Evolutionary conservation across 2,329 filamentous ascomycete genomes (phyloP), one percentile per base, ranked within the genome.

Genomic region (Fusarium humuli): DNA sequence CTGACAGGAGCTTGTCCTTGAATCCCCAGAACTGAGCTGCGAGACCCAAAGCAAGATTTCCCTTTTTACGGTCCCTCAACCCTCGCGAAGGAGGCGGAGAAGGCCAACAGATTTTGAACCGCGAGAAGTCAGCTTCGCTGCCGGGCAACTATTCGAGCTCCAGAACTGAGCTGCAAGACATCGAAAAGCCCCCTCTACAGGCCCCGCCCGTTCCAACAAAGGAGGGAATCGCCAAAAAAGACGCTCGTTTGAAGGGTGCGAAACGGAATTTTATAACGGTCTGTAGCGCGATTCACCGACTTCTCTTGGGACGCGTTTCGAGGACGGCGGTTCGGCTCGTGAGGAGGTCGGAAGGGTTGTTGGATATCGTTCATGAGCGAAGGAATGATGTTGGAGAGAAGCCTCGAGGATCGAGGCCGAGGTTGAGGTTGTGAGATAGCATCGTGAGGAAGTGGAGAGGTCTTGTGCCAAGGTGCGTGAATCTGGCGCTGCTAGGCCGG

Each of bases 21-120:
- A 4, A 32, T 30, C 63, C 50, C 63, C 63, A 63, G 63, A 54
- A 30, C 61, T 58, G 27, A 63, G 53, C 63, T 63, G 63, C 53
- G 29, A 59, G 59, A 50, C 48, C 47, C 49, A 63, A 0, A 29
- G 22, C 32, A 29, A 29, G n/a, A 37, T 16, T 12, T 55, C 37
- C 45, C 55, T 47, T 57, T 57, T 56, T 7, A 58, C 54, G 20
- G 37, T 45, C 23, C 29, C 30, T 29, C 20, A 7, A 16, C n/a
- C 40, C 47, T 47, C 11, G 25, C 18, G 12, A 47, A 29, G 18
- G 23, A 25, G 18, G 22, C 23, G 18, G 44, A 4, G 8, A 42
- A 37, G 23, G 27, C 49, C 34, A 53, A 53, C 49, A 13, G 49
- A 41, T 41, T 60, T 60, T 11, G 13, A 44, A 53, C 44, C 54